A percentile compares a stretch with the other conserved stretches of the same genome.
Evolutionary conservation across 2,329 filamentous ascomycete genomes (phyloP).

Genomic region (Macrophomina pseudophaseolina): DNA sequence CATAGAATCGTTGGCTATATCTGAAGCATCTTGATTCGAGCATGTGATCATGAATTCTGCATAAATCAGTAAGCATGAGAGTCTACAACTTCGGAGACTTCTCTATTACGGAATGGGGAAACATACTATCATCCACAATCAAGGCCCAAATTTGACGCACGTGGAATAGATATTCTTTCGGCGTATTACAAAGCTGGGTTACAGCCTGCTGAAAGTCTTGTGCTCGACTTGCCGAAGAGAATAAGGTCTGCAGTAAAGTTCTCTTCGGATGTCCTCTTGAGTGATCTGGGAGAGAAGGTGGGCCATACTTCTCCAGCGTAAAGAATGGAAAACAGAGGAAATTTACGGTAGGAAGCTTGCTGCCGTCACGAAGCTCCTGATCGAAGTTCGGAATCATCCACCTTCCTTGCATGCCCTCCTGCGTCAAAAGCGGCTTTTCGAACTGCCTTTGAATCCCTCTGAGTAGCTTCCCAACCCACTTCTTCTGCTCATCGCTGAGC

Average conservation of each 20-base stretch:
- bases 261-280: slow-evolving; percentile 7
- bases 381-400: slow-evolving; percentile 18
- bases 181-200: neutral
- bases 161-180: slow-evolving; percentile 5
- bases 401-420: slow-evolving; percentile 7
- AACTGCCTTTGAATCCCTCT: slow-evolving; percentile 16
- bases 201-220: slow-evolving; percentile 18
- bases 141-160: slow-evolving; percentile 14
- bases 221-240: slow-evolving; percentile 9
- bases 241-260: slow-evolving; percentile 7
- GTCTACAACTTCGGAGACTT: too few species aligned
- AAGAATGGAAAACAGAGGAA: slow-evolving; percentile 15
- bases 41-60: slow-evolving; percentile 14
- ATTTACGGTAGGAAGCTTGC: neutral
- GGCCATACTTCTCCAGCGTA: slow-evolving; percentile 14
- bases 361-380: slow-evolving; percentile 6
- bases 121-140: slow-evolving; percentile 14
- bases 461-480: neutral
- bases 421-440: slow-evolving; percentile 13
- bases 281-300: neutral
- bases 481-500: slow-evolving; percentile 1
- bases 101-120: too few species aligned
- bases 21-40: neutral
- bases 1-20: neutral
- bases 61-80: neutral